Evolutionary conservation across 78 protist species (phyloP).

Genomic region (Protostelium mycophagum): DNA sequence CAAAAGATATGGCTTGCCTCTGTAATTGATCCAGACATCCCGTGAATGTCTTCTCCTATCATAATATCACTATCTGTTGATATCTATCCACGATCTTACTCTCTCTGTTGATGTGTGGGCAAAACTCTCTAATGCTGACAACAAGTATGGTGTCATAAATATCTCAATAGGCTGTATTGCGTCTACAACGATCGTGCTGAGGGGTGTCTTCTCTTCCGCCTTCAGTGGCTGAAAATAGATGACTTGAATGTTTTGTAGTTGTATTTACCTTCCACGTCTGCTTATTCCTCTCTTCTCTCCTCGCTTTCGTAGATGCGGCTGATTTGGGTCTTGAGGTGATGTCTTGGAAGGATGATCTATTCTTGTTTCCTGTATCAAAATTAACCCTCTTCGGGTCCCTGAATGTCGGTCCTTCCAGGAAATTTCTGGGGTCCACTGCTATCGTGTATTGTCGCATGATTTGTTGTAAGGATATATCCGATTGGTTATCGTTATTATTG

Average conservation of each 20-base stretch:
- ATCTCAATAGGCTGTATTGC: background rate
- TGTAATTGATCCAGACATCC: background rate
- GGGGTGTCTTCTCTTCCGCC: background rate
- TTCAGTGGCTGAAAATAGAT: too few species aligned
- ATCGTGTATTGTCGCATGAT: background rate
- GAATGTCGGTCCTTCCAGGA: background rate
- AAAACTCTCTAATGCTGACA: too few species aligned
- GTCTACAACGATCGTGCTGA: background rate
- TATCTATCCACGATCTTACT: too few species aligned
- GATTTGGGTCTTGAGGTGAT: background rate
- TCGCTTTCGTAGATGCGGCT: background rate
- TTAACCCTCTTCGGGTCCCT: background rate
- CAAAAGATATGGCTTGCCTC: background rate
- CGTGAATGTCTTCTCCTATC: too few species aligned
- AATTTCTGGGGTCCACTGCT: background rate
- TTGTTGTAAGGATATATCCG: background rate
- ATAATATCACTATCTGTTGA: too few species aligned
- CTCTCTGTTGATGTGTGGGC: too few species aligned
- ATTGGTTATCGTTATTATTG: background rate
- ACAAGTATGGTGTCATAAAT: background rate
- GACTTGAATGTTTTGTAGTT: too few species aligned
- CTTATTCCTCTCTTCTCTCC: background rate
- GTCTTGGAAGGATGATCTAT: background rate
- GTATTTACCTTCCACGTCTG: background rate
- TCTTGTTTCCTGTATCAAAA: background rate